phyloP scores from a whole-genome alignment of 257 asterid species.

The Galeopsis tetrahit region DNA sequence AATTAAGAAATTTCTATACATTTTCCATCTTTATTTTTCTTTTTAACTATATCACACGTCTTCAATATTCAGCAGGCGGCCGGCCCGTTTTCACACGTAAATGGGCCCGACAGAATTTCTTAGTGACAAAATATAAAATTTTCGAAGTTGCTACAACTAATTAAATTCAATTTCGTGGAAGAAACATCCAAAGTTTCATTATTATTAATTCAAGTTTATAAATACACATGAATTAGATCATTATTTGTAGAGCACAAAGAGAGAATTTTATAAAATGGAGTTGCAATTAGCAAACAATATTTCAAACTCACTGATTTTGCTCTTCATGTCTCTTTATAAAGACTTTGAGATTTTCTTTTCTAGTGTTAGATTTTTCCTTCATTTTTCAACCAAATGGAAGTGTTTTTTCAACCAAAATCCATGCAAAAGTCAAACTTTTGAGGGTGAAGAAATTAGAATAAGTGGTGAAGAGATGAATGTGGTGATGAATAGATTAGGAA shows the following conservation, averaged over 20 bases:
- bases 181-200: background rate
- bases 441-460: background rate
- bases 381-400: slow-evolving; percentile 19
- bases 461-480: slow-evolving; percentile 32
- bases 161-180: slow-evolving; percentile 30
- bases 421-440: background rate
- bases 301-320: slow-evolving; percentile 28
- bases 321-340: slow-evolving; percentile 15
- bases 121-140: background rate
- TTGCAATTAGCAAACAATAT: slow-evolving; percentile 16
- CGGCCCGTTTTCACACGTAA: background rate
- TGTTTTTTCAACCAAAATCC: background rate
- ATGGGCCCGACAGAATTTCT: background rate
- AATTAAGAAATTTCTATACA: slow-evolving; percentile 16
- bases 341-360: slow-evolving; percentile 25
- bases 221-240: background rate
- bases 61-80: background rate
- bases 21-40: background rate
- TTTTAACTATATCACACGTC: background rate
- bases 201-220: slow-evolving; percentile 17
- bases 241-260: background rate
- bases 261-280: slow-evolving; percentile 27
- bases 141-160: background rate
- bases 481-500: slow-evolving; percentile 42
- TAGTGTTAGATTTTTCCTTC: background rate